Percentiles rank a stretch among this genome's conserved stretches.
These are phyloP conservation scores for Agrostemma githago DNA, from an alignment of 148 eudicot genomes.

Conservation along the genomic window DNA sequence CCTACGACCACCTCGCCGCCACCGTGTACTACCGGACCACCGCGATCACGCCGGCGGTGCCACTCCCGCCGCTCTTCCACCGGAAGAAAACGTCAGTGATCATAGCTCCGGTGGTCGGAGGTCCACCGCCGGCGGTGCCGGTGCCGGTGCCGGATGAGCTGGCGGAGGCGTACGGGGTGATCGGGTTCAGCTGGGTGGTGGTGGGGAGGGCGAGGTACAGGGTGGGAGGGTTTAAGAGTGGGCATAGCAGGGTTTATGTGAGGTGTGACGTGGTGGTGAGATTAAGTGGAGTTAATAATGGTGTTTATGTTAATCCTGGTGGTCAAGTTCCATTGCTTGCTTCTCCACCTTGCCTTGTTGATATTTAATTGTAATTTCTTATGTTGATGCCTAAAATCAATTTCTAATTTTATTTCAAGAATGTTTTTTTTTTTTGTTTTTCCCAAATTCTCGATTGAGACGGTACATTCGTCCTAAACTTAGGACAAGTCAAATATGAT, in stretches of 20 bases:
- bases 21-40: conserved; percentile 52
- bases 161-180: conserved; percentile 41
- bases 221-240: conserved; percentile 49
- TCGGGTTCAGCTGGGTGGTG: conserved; percentile 60
- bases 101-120: conserved; percentile 34
- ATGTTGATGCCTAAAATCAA: no score
- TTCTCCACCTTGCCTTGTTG: conserved; percentile 50
- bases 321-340: conserved; percentile 63
- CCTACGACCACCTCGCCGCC: conserved; percentile 58
- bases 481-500: no score
- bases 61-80: conserved; percentile 31
- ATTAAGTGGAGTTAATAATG: conserved; percentile 27
- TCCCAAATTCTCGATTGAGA: no score
- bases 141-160: conserved; percentile 30
- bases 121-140: conserved; percentile 22
- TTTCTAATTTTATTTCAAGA: background rate
- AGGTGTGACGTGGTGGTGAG: conserved; percentile 63
- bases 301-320: conserved; percentile 21
- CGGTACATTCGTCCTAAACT: no score
- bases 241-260: conserved; percentile 44
- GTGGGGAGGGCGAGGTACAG: conserved; percentile 58
- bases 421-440: background rate
- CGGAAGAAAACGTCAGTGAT: conserved; percentile 23
- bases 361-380: conserved; percentile 23
- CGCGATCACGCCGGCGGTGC: conserved; percentile 47